These are phyloP conservation scores for Musa schizocarpa DNA, from an alignment of 176 grass and related monocot species.

Conservation along the genomic window DNA sequence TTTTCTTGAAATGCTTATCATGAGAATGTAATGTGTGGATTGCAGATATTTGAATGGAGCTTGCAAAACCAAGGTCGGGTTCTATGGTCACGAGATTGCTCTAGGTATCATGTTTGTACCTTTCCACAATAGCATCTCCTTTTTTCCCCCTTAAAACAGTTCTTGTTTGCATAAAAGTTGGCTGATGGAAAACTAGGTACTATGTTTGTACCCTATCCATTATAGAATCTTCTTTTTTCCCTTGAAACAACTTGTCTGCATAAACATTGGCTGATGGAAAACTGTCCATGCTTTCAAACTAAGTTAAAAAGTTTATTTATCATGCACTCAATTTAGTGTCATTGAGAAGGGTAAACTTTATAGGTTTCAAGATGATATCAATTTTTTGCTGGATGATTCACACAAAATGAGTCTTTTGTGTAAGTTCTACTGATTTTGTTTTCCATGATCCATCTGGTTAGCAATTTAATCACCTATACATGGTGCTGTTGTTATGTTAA, in stretches of 20 bases:
- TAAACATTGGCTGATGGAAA: background rate
- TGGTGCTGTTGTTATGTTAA: no score
- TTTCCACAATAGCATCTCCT: background rate
- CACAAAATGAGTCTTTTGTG: no score
- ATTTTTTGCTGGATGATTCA: no score
- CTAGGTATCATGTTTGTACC: conserved; percentile 40
- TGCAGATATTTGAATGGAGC: conserved; percentile 98
- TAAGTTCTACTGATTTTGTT: no score
- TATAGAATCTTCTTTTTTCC: background rate
- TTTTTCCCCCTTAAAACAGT: background rate
- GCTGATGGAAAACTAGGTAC: conserved; percentile 28
- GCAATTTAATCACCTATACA: no score
- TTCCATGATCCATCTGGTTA: background rate
- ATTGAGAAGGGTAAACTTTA: no score
- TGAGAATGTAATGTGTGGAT: conserved; percentile 4
- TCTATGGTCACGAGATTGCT: conserved; percentile 89
- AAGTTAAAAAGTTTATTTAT: no score
- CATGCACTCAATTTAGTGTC: no score
- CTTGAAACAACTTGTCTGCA: no score
- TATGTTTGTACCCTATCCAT: background rate
- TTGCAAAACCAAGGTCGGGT: conserved; percentile 95
- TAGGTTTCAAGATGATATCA: background rate
- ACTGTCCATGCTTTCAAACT: background rate
- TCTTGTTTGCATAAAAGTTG: background rate
- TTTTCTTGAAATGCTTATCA: conserved; percentile 15